Conservation (phyloP, 805 yeast genomes). For the Metschnikowia noctiluminum region DNA sequence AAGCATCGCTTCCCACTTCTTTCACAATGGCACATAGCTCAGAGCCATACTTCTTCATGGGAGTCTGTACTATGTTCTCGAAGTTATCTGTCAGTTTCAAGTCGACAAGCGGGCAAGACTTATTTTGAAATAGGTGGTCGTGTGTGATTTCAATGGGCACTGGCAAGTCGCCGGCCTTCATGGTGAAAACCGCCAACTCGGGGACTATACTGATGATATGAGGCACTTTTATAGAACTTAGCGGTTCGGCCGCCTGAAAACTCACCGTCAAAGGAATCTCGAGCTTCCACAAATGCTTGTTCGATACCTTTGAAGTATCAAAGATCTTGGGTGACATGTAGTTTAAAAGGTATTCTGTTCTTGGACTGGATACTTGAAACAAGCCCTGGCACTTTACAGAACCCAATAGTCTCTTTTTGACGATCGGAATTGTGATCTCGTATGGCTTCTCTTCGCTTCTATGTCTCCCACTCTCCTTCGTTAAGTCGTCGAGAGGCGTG, state of each 20-base stretch:
- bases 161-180: conserved; percentile 30
- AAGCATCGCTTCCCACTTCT: conserved; percentile 21
- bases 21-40: conserved; percentile 26
- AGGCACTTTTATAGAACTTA: conserved; percentile 6
- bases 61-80: conserved; percentile 28
- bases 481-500: conserved; percentile 9
- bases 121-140: conserved; percentile 34
- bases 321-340: conserved; percentile 24
- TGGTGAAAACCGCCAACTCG: conserved; percentile 30
- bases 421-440: conserved; percentile 31
- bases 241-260: conserved; percentile 23
- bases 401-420: conserved; percentile 30
- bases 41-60: conserved; percentile 30
- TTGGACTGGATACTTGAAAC: conserved; percentile 32
- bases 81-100: conserved; percentile 25
- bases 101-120: conserved; percentile 5
- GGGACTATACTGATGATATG: conserved; percentile 19
- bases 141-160: conserved; percentile 35
- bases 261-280: conserved; percentile 30
- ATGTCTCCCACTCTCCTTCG: not conserved
- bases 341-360: conserved; percentile 24
- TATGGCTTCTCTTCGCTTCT: conserved; percentile 13
- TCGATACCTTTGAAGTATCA: conserved; percentile 5
- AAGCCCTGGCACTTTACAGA: conserved; percentile 30
- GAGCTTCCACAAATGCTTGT: conserved; percentile 16